Base-by-base conservation (phyloP, 1,284 basidiomycete genomes). In the Kwoniella shivajii region DNA sequence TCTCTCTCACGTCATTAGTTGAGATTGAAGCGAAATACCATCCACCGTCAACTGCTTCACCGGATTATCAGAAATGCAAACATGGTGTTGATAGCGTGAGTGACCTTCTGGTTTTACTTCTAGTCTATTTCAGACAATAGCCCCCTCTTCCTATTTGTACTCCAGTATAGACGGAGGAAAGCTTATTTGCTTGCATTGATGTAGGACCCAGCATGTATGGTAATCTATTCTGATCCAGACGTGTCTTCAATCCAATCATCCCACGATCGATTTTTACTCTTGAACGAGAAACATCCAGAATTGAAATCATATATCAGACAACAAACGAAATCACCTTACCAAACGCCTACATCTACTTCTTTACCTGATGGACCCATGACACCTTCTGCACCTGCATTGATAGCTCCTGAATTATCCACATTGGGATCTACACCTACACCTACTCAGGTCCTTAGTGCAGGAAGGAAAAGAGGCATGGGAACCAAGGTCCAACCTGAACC, bases 1-100 rank as follows among this genome's bases (percentile, higher is more conserved):
- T 55, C 16, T 49, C 53, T 14, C 38, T 49, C 18, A 30, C 36
- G 10, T 24, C 51, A 20, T 6, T 50, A 14, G 31, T 36, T 18
- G n/a, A n/a, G n/a, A n/a, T n/a, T n/a, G 38, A 51, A 18, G 49
- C 49, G 7, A 39, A 42, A 42, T 54, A 47, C 27, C 47, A 41
- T 26, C 29, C 36, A 18, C 53, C 53, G 6, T 24, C 33, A 31
- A 55, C 53, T n/a, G 34, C 22, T 36, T 55, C 53, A 26, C 53
- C 53, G n/a, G 45, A 55, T 27, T 55, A 55, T 47, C 47, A 55
- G 31, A 38, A 55, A 44, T 55, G 53, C 18, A 48, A 44, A 37
- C 43, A 49, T 49, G 53, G 52, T 34, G 38, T 44, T 18, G 20
- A 55, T 11, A 37, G 26, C 16, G 53, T 55, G 27, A 49, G 53